Evolutionary conservation across 768 basidiomycete species (phyloP), one percentile per base, ranked within the genome.

Genomic region (Pisolithus tinctorius): DNA sequence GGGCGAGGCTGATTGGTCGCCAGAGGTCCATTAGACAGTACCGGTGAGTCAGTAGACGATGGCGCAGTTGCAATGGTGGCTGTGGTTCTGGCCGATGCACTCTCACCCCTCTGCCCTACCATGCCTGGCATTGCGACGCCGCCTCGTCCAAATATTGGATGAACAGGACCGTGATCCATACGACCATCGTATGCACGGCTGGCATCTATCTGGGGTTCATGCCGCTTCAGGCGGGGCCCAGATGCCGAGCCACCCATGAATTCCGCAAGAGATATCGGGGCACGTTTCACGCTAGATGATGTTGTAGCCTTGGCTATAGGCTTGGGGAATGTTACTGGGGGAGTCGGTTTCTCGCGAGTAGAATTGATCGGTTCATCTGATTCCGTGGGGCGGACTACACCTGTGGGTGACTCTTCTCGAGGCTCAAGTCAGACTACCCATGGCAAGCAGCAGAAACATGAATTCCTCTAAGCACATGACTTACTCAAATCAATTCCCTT

Each of bases 181-280:
- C 79, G 80, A 60, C 85, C 83, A 49, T 83, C 81, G 57, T 86
- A 86, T 1, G 80, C 82, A 58, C 83, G 79, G 59, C 80, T 72
- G 9, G 75, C 75, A 67, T 91, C 81, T 57, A 73, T 73, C 62
- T 91, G 89, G 4, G 88, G 82, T 16, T 82, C 81, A 58, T 82
- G 87, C 51, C 74, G 79, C 55, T 78, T 89, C 40, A 92, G 74
- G 36, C 84, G 75, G 4, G 88, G 88, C 23, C 87, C 89, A 40
- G 80, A 77, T 13, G 83, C 88, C 26, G 74, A 79, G 6, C 89
- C 88, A 36, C 89, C 89, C 57, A 91, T 91, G 63, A 91, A 88
- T 2, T 84, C 78, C 0, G 89, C 88, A 26, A 91, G 75, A 2
- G 89, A 92, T 8, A 86, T 81, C 10, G 81, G 72, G 39, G 77